Conservation (phyloP, 139 green algal species). For the Tetraselmis chui region DNA sequence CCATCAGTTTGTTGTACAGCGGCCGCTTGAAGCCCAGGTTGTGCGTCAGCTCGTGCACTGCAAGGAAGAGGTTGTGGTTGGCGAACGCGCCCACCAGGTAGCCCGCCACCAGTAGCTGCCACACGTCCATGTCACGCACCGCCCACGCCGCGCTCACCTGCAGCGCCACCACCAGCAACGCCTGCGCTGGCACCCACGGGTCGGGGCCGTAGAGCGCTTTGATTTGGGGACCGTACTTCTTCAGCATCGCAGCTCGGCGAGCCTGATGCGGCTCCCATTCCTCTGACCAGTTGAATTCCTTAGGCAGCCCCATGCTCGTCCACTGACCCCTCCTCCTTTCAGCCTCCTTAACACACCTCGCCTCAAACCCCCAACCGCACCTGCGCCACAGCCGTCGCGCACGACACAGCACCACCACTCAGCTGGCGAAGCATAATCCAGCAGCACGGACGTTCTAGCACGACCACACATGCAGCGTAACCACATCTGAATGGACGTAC, state of each 20-base stretch:
- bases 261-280: conserved; percentile 52
- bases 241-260: conserved; percentile 43
- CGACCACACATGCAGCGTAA: too few species aligned
- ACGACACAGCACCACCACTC: too few species aligned
- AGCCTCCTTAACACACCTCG: too few species aligned
- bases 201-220: conserved; percentile 60
- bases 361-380: too few species aligned
- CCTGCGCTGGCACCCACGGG: conserved; percentile 36
- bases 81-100: conserved; percentile 48
- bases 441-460: too few species aligned
- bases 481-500: too few species aligned
- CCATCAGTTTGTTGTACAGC: conserved; percentile 48
- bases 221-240: conserved; percentile 54
- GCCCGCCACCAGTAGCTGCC: conserved; percentile 28
- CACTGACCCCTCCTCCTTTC: too few species aligned
- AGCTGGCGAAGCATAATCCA: too few species aligned
- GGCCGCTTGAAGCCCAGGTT: conserved; percentile 49
- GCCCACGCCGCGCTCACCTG: conserved; percentile 44
- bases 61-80: conserved; percentile 61
- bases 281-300: conserved; percentile 32
- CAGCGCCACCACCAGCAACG: conserved; percentile 33
- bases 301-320: background rate
- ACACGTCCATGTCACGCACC: conserved; percentile 36
- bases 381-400: too few species aligned
- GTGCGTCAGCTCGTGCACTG: conserved; percentile 66